Conservation (phyloP, 2,329 filamentous ascomycete species). For the Zalaria sp. region DNA sequence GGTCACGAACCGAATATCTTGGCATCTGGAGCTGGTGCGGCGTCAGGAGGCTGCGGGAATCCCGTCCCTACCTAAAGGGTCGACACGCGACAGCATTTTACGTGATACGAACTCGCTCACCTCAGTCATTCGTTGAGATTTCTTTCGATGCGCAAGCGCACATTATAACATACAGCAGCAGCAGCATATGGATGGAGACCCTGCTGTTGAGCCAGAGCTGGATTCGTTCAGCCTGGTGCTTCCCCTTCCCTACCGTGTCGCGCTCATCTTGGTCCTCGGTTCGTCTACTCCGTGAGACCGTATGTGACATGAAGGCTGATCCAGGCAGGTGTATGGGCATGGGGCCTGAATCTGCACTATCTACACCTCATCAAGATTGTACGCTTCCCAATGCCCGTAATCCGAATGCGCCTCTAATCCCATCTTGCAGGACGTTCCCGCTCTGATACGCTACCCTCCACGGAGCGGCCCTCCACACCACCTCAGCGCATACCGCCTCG, state of each 20-base stretch:
- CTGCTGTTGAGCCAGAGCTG: constrained; percentile 51
- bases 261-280: constrained; percentile 76
- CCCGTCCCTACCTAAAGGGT: too few relatives aligned
- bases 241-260: constrained; percentile 79
- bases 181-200: constrained; percentile 54
- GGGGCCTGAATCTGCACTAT: constrained; percentile 84
- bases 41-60: too few relatives aligned
- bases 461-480: constrained; percentile 65
- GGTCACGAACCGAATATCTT: too few relatives aligned
- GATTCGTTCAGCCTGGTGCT: constrained; percentile 80
- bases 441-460: constrained; percentile 72
- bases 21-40: too few relatives aligned
- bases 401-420: neutral
- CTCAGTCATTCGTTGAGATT: too few relatives aligned
- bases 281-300: constrained; percentile 14
- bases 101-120: too few relatives aligned
- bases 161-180: too few relatives aligned
- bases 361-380: constrained; percentile 65
- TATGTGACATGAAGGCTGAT: neutral
- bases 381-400: constrained; percentile 14
- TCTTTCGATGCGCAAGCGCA: too few relatives aligned
- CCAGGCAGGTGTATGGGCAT: constrained; percentile 76
- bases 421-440: constrained; percentile 53
- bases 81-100: too few relatives aligned
- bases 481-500: constrained; percentile 73